phyloP scores from a whole-genome alignment of 495 filamentous ascomycete species.

The Ascodesmis nigricans region DNA sequence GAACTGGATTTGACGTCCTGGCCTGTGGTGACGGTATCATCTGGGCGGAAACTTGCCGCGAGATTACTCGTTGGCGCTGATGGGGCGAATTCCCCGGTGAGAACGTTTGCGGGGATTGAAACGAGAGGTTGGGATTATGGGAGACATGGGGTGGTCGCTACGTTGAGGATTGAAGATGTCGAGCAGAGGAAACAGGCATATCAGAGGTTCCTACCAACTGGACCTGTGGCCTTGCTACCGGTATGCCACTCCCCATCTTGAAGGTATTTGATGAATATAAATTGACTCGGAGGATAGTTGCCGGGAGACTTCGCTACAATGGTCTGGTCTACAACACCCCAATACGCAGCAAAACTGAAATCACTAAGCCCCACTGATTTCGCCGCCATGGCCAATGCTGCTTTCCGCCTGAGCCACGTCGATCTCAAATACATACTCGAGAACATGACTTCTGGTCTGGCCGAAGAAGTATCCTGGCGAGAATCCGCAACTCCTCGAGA shows the following conservation, averaged over 20 bases:
- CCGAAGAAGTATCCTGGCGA: constrained; percentile 64
- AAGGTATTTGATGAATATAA: not conserved
- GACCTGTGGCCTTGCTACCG: constrained; percentile 75
- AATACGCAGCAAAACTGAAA: constrained; percentile 61
- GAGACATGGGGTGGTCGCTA: constrained; percentile 76
- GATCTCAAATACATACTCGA: constrained; percentile 66
- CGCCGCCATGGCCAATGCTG: constrained; percentile 74
- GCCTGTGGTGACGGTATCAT: constrained; percentile 55
- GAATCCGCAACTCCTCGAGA: constrained; percentile 41
- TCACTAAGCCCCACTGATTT: constrained; percentile 48
- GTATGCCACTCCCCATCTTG: constrained; percentile 10
- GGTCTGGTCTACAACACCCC: constrained; percentile 78
- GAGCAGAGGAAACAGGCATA: constrained; percentile 49
- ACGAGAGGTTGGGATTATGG: constrained; percentile 84
- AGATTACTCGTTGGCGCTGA: constrained; percentile 82
- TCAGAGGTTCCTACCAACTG: constrained; percentile 83
- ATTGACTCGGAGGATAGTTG: constrained; percentile 27
- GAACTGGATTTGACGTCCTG: constrained; percentile 60
- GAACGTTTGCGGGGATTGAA: constrained; percentile 66
- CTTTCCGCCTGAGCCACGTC: constrained; percentile 56
- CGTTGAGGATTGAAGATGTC: constrained; percentile 39
- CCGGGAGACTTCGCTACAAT: constrained; percentile 62
- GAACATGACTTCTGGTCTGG: constrained; percentile 35
- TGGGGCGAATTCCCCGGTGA: constrained; percentile 82
- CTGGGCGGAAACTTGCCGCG: constrained; percentile 41